Evolutionary conservation across 176 grass and related monocot species (phyloP).

Genomic region (Bonia amplexicaulis): DNA sequence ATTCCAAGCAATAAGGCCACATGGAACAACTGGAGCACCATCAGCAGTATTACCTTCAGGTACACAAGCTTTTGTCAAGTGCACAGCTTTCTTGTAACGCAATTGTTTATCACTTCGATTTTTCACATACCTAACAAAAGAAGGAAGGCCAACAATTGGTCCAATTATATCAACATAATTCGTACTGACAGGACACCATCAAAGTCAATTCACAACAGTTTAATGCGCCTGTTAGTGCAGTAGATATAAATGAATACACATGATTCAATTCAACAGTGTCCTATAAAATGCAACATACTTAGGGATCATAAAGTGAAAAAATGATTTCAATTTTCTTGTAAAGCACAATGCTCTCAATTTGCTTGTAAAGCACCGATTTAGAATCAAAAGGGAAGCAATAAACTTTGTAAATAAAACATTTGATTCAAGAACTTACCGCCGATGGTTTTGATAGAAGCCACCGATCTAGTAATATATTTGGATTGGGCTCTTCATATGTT

Average conservation of each 20-base stretch:
- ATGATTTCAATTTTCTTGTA: too few relatives aligned
- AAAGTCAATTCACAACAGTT: conserved; percentile 9
- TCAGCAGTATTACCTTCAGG: conserved; percentile 51
- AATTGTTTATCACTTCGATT: conserved; percentile 85
- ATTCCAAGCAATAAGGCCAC: conserved; percentile 94
- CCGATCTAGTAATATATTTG: too few relatives aligned
- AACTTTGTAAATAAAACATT: too few relatives aligned
- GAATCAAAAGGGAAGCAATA: too few relatives aligned
- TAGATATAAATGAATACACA: conserved; percentile 3
- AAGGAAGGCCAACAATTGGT: background rate
- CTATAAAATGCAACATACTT: too few relatives aligned
- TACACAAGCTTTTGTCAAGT: conserved; percentile 49
- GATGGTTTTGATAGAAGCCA: too few relatives aligned
- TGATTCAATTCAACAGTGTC: too few relatives aligned
- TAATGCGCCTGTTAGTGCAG: background rate
- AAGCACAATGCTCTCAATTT: too few relatives aligned
- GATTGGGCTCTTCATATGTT: too few relatives aligned
- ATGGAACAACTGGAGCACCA: conserved; percentile 71
- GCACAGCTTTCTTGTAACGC: conserved; percentile 26
- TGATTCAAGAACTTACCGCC: too few relatives aligned
- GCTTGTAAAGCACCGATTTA: too few relatives aligned
- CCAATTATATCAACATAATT: conserved; percentile 7
- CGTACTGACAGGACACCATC: background rate
- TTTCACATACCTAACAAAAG: conserved; percentile 67
- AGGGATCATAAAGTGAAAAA: too few relatives aligned